Evolutionary conservation across 805 yeast species (phyloP), one percentile per base, ranked within the genome.

Genomic region (Zygoascus flipseniorum): DNA sequence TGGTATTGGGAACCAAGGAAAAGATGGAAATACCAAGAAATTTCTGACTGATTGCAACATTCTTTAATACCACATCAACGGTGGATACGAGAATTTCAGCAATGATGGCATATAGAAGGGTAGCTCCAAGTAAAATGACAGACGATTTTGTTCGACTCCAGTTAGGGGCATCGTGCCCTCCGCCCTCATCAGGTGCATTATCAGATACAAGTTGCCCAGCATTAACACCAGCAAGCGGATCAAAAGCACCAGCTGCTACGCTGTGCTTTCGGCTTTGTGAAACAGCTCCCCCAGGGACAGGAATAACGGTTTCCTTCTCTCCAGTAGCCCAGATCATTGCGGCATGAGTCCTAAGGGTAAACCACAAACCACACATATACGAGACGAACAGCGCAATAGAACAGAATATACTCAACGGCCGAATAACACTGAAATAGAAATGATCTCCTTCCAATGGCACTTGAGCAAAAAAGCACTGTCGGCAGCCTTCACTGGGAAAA

Each of bases 141-240:
- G 96, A 79, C 1, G 96, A 86, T 69, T 89, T 92, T 14, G 73
- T 72, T 62, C 92, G 79, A 6, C 96, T 84, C 99, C 99, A 93
- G 66, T 93, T 93, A 47, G 99, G 98, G 0, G 97, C 95, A 67
- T 89, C 97, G 61, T 92, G 97, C 1, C 95, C 95, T 5, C 85
- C 85, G n/a, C 63, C 67, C 11, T 48, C 52, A 26, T 3, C 49
- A 46, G 39, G 37, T 11, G 11, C 42, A 8, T 31, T 50, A 20
- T 49, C 56, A 6, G 51, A 51, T 5, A 19, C 53, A 9, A 37
- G 49, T 19, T 41, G 50, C 31, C 47, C 57, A 9, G 26, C 31
- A 13, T 9, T 14, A 5, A 20, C 28, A 6, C 18, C n/a, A 10
- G 45, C 26, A 14, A 19, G 31, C 11, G 51, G 32, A 6, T 11